Percentiles rank a stretch among this genome's conserved stretches.
Conservation (phyloP, 352 stramenopile species). For the Globisporangium canariense region DNA sequence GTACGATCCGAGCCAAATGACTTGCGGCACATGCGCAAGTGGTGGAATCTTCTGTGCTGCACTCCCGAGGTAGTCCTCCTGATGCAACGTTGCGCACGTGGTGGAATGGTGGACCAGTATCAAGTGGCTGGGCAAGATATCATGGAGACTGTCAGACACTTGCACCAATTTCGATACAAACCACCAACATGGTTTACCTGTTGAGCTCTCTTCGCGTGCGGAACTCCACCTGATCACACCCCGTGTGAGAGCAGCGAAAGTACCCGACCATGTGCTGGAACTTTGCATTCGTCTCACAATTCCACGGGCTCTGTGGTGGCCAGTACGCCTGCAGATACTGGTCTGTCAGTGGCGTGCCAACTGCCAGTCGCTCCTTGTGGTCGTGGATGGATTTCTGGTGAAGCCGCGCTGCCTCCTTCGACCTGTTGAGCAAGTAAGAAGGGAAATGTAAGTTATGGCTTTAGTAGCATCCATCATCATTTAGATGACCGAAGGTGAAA, state of each 20-base stretch:
- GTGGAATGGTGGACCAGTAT: neutral
- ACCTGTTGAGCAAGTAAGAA: conserved; percentile 19
- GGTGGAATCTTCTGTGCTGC: neutral
- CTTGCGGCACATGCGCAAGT: neutral
- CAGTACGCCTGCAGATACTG: conserved; percentile 65
- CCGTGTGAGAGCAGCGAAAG: conserved; percentile 31
- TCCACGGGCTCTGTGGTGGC: conserved; percentile 47
- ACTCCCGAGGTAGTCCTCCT: neutral
- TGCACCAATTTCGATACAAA: neutral
- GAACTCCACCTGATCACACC: conserved; percentile 39
- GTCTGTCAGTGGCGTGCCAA: conserved; percentile 34
- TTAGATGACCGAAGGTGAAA: neutral
- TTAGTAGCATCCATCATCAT: neutral
- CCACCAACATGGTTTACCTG: conserved; percentile 14
- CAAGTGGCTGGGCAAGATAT: conserved; percentile 6
- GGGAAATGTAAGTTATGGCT: neutral
- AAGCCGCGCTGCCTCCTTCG: conserved; percentile 41
- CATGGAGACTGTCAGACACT: neutral
- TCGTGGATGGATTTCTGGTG: conserved; percentile 46
- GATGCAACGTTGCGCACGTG: neutral
- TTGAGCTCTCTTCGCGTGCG: conserved; percentile 37
- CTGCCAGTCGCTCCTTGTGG: conserved; percentile 35
- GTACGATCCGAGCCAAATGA: conserved; percentile 49
- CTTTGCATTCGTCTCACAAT: conserved; percentile 23
- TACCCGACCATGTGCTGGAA: conserved; percentile 40